Evolutionary conservation across 23 red algal species (phyloP).

Genomic region (Porphyridium purpureum): DNA sequence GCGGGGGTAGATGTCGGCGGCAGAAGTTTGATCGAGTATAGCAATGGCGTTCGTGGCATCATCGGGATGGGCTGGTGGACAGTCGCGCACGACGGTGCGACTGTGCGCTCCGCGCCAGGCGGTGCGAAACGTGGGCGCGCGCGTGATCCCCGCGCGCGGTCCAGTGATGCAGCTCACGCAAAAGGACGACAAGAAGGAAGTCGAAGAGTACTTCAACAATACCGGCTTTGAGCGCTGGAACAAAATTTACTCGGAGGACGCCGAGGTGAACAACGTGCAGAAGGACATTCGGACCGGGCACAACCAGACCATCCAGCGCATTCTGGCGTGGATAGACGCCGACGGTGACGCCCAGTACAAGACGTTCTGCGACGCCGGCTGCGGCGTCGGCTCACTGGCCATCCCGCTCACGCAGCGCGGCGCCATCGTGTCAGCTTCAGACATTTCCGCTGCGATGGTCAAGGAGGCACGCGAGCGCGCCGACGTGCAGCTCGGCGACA

Average conservation of each 20-base stretch:
- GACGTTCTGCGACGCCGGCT: slow-evolving; percentile 81
- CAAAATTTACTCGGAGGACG: slow-evolving; percentile 85
- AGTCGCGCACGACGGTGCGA: not conserved
- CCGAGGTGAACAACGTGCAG: slow-evolving; percentile 80
- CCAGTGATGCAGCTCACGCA: too few relatives aligned
- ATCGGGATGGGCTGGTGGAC: not conserved
- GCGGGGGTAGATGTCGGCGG: too few relatives aligned
- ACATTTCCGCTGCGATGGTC: slow-evolving; percentile 82
- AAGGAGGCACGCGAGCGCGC: slow-evolving; percentile 47
- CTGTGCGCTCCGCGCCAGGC: not conserved
- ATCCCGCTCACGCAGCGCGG: slow-evolving; percentile 57
- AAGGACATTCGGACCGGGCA: slow-evolving; percentile 83
- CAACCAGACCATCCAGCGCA: slow-evolving; percentile 54
- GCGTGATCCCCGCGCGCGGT: too few relatives aligned
- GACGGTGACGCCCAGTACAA: slow-evolving; percentile 26
- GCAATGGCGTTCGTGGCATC: not conserved
- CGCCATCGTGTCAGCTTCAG: slow-evolving; percentile 46
- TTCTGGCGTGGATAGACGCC: slow-evolving; percentile 64
- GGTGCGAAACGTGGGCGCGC: not conserved
- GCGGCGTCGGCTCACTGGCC: slow-evolving; percentile 89
- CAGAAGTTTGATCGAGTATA: too few relatives aligned
- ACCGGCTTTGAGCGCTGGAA: slow-evolving; percentile 95
- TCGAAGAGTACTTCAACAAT: slow-evolving; percentile 90
- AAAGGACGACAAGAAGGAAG: slow-evolving; percentile 65
- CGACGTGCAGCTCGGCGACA: slow-evolving; percentile 3